Evolutionary conservation across 2,329 filamentous ascomycete genomes (phyloP), one percentile per base, ranked within the genome.

Genomic region (Ophiocordyceps camponoti-saundersi): DNA sequence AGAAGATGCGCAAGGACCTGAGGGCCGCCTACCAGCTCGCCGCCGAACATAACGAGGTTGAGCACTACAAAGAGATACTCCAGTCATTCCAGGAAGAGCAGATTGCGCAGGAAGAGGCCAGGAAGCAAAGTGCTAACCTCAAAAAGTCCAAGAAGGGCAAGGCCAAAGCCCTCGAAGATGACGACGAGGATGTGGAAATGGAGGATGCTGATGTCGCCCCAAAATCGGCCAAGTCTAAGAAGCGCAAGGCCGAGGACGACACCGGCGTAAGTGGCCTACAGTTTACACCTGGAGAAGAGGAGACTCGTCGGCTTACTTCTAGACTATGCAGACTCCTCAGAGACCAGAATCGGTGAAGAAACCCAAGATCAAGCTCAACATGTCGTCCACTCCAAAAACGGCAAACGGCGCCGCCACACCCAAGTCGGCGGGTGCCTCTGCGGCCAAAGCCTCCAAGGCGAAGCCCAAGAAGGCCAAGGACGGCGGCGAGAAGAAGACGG

Each of bases 241-340:
- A 95, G 74, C 82, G 88, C 57, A 94, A 95, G 77, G 88, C 88
- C 54, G 84, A 79, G 15, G 87, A 93, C 48, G 79, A 79, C n/a
- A 73, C 71, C 22, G 82, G 65, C 49, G 66, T 69, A 53, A 59
- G 61, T 52, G 10, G 13, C n/a, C 5, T 20, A 15, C 5, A 13
- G 12, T 23, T 15, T 6, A 6, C 11, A 8, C n/a, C 20, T 26
- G 16, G 6, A n/a, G n/a, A 12, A 11, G 2, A 40, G 11, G 8
- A 29, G 26, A 8, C 13, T n/a, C 16, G 8, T 8, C 36, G 13
- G 42, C 42, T 43, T 21, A 43, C n/a, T 8, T 18, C 30, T 29
- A 7, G 30, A 15, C 3, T 18, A 20, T 6, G n/a, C 29, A 79
- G 73, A 72, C 71, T 20, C 73, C 72, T n/a, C 70, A 76, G 57